Base-by-base conservation (phyloP, 2,329 filamentous ascomycete species). In the Diaporthe helianthi region DNA sequence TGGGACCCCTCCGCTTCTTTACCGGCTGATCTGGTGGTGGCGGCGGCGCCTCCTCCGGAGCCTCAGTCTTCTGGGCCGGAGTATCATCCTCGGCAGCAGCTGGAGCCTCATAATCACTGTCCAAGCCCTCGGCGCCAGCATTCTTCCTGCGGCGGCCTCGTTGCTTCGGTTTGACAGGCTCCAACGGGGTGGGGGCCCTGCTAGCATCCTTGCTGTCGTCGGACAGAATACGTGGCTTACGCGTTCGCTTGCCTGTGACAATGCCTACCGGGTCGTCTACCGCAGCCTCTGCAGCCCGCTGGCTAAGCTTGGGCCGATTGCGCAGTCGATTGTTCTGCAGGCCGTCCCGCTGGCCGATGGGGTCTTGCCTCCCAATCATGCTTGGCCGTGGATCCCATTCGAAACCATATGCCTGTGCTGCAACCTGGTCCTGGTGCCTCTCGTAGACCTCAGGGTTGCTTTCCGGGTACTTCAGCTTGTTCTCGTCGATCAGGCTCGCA, bases 401-500 rank as follows among this genome's bases (percentile, higher is more conserved):
- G 73, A 90, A 89, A 19, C 85, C 84, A 74, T 90, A 90, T 1
- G 84, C 82, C 71, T 85, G 82, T 9, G 88, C 87, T 83, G 87
- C 86, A 71, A 89, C 81, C 67, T 82, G 82, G 77, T 90, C 87
- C 75, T 90, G 85, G 65, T 82, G 76, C 67, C 76, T 76, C 51
- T 77, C 74, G 71, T 86, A 84, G 5, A 83, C 80, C 52, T 86
- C 82, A 29, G 82, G 79, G 0, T 82, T 82, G 9, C 83, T 80
- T 47, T 84, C 81, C 29, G 82, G 79, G 1, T 81, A 81, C 66
- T 85, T 83, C 36, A 77, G 80, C n/a, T 77, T 74, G 52, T 80
- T 77, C 47, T 80, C 79, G 55, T 82, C 80, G 22, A 85, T 82
- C 60, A 83, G 82, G 15, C 69, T 68, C 29, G 67, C 67, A 33